phyloP scores from a whole-genome alignment of 1,284 basidiomycete genomes.

The Cryptococcus neoformans region DNA sequence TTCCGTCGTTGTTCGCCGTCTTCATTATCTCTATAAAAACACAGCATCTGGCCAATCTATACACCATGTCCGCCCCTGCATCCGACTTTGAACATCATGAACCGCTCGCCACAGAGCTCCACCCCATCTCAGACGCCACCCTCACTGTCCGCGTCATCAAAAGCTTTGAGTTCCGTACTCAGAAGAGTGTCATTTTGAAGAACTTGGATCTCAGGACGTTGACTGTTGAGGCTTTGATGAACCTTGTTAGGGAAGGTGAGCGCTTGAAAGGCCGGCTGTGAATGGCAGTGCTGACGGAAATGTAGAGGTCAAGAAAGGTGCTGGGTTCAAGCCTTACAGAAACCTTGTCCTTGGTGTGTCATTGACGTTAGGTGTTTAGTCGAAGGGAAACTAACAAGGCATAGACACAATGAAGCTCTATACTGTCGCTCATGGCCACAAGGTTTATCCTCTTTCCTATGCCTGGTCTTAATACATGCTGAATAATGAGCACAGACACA shows the following conservation, averaged over 20 bases:
- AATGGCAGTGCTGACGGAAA: not conserved
- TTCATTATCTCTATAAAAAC: too few species aligned
- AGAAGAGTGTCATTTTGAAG: constrained; percentile 81
- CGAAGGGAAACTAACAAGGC: not conserved
- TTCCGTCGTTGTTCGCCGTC: too few species aligned
- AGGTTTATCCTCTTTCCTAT: constrained; percentile 54
- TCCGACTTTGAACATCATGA: too few species aligned
- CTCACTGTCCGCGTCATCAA: constrained; percentile 81
- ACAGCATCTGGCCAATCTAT: too few species aligned
- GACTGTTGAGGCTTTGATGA: constrained; percentile 75
- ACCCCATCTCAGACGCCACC: constrained; percentile 36
- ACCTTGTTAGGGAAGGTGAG: constrained; percentile 58
- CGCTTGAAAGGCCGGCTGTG: constrained; percentile 3
- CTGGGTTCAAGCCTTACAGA: constrained; percentile 84
- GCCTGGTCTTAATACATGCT: too few species aligned
- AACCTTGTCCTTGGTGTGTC: constrained; percentile 63
- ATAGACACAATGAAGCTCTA: constrained; percentile 92
- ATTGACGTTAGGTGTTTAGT: not conserved
- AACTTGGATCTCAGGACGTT: constrained; percentile 73
- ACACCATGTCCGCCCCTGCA: too few species aligned
- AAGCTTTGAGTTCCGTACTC: constrained; percentile 87
- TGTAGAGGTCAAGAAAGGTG: constrained; percentile 64
- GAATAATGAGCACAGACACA: constrained; percentile 62
- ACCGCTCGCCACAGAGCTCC: constrained; percentile 26
- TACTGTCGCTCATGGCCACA: constrained; percentile 88